Conservation (phyloP, 2,329 filamentous ascomycete species). For the Blastomyces percursus region DNA sequence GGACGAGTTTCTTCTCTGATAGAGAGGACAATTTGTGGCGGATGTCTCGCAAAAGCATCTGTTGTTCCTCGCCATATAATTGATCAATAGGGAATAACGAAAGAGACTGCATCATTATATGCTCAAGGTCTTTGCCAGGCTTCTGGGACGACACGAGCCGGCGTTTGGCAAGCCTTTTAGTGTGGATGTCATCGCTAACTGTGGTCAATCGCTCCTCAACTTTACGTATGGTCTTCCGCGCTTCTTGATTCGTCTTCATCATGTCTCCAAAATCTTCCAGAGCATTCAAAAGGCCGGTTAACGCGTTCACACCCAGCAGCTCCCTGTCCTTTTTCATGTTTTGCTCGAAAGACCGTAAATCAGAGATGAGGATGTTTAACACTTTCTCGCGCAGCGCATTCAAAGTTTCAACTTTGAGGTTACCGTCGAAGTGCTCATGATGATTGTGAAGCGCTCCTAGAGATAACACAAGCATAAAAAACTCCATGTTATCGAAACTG, state of each 20-base stretch:
- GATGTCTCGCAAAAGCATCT: slow-evolving; percentile 27
- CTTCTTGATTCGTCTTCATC: slow-evolving; percentile 24
- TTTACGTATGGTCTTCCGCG: slow-evolving; percentile 27
- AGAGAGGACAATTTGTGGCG: slow-evolving; percentile 27
- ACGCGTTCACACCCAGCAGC: slow-evolving; percentile 19
- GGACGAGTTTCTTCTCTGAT: slow-evolving; percentile 21
- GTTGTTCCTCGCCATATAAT: slow-evolving; percentile 30
- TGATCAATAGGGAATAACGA: slow-evolving; percentile 27
- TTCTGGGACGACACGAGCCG: slow-evolving; percentile 25
- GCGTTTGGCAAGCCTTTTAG: slow-evolving; percentile 24
- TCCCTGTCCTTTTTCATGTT: slow-evolving; percentile 24
- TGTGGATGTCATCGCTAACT: slow-evolving; percentile 21
- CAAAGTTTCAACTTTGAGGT: slow-evolving; percentile 23
- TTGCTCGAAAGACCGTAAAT: slow-evolving; percentile 27
- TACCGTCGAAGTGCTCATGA: slow-evolving; percentile 21
- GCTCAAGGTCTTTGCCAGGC: slow-evolving; percentile 6
- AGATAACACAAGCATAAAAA: slow-evolving; percentile 27
- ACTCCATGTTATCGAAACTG: slow-evolving; percentile 27
- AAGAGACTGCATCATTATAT: slow-evolving; percentile 17
- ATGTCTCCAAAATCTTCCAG: slow-evolving; percentile 33
- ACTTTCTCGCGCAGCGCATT: slow-evolving; percentile 24
- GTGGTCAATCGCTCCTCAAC: slow-evolving; percentile 26
- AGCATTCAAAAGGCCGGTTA: slow-evolving; percentile 29
- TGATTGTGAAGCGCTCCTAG: slow-evolving; percentile 27
- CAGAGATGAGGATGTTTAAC: slow-evolving; percentile 25